Evolutionary conservation across 768 basidiomycete genomes (phyloP).

Genomic region (Naganishia vishniacii): DNA sequence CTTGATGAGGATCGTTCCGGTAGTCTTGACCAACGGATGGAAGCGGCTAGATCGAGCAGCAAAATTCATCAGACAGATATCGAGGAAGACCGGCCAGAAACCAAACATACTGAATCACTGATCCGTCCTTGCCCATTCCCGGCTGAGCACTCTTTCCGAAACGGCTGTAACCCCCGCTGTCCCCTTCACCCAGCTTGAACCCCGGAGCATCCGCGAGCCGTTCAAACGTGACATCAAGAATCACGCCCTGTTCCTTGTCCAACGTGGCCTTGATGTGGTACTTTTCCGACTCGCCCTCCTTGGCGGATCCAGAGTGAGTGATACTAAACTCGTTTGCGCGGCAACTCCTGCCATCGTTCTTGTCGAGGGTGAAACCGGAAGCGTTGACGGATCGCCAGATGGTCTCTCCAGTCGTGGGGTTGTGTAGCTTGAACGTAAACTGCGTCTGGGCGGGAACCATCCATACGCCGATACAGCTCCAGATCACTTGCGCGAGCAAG

Average conservation of each 20-base stretch:
- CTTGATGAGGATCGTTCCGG: slow-evolving; percentile 64
- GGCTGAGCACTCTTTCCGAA: slow-evolving; percentile 45
- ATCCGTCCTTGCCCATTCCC: slow-evolving; percentile 47
- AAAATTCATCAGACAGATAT: too few species aligned
- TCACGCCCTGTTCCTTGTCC: slow-evolving; percentile 49
- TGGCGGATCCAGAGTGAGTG: slow-evolving; percentile 51
- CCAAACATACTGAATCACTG: slow-evolving; percentile 66
- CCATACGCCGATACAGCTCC: slow-evolving; percentile 70
- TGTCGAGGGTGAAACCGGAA: slow-evolving; percentile 35
- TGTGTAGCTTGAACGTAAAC: slow-evolving; percentile 81
- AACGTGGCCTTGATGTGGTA: slow-evolving; percentile 77
- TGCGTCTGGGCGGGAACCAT: slow-evolving; percentile 92
- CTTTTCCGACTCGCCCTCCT: slow-evolving; percentile 56
- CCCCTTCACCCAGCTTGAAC: slow-evolving; percentile 84
- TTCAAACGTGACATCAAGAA: slow-evolving; percentile 56
- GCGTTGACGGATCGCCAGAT: slow-evolving; percentile 82
- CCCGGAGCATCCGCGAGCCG: slow-evolving; percentile 70
- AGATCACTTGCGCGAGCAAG: slow-evolving; percentile 77
- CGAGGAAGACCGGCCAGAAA: too few species aligned
- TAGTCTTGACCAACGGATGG: slow-evolving; percentile 66
- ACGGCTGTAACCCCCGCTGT: slow-evolving; percentile 62
- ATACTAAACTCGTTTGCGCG: slow-evolving; percentile 47
- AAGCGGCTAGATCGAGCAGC: slow-evolving; percentile 55
- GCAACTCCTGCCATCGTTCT: slow-evolving; percentile 33
- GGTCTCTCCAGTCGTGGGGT: slow-evolving; percentile 67